Conservation (phyloP, 1,139 yeast species). For the Hyphopichia fennica region DNA sequence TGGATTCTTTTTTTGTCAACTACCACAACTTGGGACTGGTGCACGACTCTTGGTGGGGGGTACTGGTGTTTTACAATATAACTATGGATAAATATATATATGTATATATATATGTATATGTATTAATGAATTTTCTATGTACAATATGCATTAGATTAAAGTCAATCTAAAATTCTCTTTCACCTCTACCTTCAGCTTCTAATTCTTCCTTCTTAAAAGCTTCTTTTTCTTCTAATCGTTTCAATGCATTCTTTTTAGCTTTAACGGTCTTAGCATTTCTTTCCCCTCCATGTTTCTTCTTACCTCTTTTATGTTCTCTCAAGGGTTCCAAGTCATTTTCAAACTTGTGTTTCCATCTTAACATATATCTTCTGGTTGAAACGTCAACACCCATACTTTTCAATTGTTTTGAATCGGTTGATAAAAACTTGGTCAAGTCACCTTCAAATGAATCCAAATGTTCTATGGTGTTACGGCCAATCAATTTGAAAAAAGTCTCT, state of each 20-base stretch:
- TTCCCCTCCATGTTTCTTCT: constrained; percentile 89
- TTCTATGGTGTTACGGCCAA: constrained; percentile 75
- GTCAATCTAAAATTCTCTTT: constrained; percentile 23
- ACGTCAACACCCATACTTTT: constrained; percentile 81
- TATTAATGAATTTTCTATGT: not conserved
- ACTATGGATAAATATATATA: too few relatives aligned
- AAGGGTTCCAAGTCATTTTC: constrained; percentile 59
- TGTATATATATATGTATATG: too few relatives aligned
- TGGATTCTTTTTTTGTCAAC: too few relatives aligned
- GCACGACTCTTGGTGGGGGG: too few relatives aligned
- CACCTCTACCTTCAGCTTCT: constrained; percentile 32
- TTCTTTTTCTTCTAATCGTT: constrained; percentile 46
- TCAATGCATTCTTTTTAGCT: constrained; percentile 69
- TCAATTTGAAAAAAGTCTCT: constrained; percentile 63
- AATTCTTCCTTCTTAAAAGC: constrained; percentile 24
- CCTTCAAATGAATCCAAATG: constrained; percentile 70
- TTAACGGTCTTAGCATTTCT: constrained; percentile 68
- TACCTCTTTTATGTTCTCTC: constrained; percentile 60
- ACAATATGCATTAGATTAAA: not conserved
- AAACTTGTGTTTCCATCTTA: constrained; percentile 51
- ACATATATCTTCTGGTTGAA: constrained; percentile 64
- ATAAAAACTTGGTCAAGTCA: constrained; percentile 68
- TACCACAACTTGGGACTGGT: too few relatives aligned
- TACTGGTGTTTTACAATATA: not conserved
- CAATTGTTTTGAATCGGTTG: constrained; percentile 54